phyloP scores from a whole-genome alignment of 495 filamentous ascomycete genomes.

The Aspergillus egyptiacus region DNA sequence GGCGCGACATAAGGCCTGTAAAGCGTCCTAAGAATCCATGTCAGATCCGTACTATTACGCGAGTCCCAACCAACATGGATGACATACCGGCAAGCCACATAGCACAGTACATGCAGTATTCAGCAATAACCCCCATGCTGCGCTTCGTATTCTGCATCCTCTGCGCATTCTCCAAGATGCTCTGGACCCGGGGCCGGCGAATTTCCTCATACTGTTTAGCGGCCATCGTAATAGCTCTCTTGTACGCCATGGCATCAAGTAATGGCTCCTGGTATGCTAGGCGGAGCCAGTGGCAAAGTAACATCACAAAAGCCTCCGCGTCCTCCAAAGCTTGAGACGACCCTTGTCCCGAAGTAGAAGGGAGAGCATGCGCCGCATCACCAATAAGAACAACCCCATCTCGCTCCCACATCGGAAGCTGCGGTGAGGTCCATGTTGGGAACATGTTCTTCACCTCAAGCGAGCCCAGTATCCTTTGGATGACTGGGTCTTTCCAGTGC shows the following conservation, averaged over 20 bases:
- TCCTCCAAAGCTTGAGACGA: slow-evolving; percentile 46
- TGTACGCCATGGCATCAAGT: slow-evolving; percentile 1
- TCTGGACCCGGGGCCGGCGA: slow-evolving; percentile 26
- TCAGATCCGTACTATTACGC: no score
- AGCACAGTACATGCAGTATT: slow-evolving; percentile 31
- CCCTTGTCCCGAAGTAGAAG: slow-evolving; percentile 42
- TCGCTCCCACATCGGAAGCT: slow-evolving; percentile 43
- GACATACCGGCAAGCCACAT: slow-evolving; percentile 31
- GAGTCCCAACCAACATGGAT: no score
- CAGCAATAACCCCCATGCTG: slow-evolving; percentile 25
- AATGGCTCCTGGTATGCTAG: neutral
- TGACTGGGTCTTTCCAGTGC: slow-evolving; percentile 45
- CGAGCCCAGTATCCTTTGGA: slow-evolving; percentile 39
- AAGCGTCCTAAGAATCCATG: slow-evolving; percentile 9
- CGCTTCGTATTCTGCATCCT: slow-evolving; percentile 28
- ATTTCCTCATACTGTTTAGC: slow-evolving; percentile 26
- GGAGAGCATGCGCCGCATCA: slow-evolving; percentile 46
- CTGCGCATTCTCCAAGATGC: slow-evolving; percentile 26
- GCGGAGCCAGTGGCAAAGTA: slow-evolving; percentile 28
- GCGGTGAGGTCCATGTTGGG: slow-evolving; percentile 47
- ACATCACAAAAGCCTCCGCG: slow-evolving; percentile 30
- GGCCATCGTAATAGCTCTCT: slow-evolving; percentile 20
- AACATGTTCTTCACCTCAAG: slow-evolving; percentile 43
- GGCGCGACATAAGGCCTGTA: neutral
- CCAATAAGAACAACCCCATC: slow-evolving; percentile 36